phyloP scores from a whole-genome alignment of 148 eudicot species.

The Rhododendron simsii region DNA sequence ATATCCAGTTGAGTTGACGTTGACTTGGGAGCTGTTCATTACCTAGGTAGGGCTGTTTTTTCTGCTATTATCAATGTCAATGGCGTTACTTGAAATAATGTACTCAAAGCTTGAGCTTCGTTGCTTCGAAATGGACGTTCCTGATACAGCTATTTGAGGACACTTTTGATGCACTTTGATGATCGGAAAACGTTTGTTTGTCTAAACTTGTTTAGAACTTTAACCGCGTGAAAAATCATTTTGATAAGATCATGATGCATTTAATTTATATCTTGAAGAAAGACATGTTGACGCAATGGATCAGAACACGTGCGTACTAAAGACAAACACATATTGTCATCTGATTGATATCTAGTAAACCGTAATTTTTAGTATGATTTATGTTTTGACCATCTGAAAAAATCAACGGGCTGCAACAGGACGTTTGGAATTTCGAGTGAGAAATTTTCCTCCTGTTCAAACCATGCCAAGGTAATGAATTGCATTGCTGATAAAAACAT shows the following conservation, averaged over 20 bases:
- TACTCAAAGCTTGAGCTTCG: background rate
- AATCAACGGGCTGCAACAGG: background rate
- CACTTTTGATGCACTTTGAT: background rate
- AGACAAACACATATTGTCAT: background rate
- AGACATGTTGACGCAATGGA: background rate
- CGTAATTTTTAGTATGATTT: background rate
- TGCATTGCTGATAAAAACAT: too few species aligned
- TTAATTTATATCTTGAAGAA: background rate
- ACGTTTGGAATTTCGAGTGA: background rate
- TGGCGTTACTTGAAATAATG: background rate
- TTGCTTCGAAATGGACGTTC: background rate
- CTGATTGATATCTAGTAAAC: too few species aligned
- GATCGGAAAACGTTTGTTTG: background rate
- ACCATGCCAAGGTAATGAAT: too few species aligned
- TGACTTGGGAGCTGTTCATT: background rate
- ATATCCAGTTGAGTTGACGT: background rate
- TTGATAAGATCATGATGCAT: background rate
- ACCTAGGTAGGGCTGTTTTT: background rate
- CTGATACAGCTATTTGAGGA: background rate
- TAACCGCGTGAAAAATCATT: too few species aligned
- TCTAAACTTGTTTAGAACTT: background rate
- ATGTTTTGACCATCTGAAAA: background rate
- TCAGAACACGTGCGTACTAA: background rate
- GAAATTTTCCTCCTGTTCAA: too few species aligned
- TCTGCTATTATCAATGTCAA: background rate